Evolutionary conservation across 2,329 filamentous ascomycete species (phyloP), one percentile per base, ranked within the genome.

Genomic region (Diplodia scrobiculata): DNA sequence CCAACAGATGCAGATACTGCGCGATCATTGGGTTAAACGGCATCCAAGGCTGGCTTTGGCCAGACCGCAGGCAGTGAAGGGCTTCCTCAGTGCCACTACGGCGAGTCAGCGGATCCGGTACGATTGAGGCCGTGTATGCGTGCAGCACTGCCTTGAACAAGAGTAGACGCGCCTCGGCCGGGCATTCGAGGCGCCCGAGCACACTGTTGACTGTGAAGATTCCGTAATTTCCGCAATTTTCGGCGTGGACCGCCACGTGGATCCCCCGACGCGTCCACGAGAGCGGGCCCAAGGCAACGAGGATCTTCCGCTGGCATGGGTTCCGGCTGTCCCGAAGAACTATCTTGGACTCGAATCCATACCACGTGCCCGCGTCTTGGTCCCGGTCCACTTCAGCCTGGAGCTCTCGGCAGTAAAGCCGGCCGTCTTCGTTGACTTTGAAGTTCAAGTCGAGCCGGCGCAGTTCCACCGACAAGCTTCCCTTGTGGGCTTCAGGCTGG

Each of bases 61-160:
- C 84, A 0, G 85, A 84, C 2, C 73, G 70, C 0, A 89, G 74
- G 41, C 79, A 81, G 1, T 79, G 73, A 0, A 87, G 67, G 0
- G 86, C 82, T 72, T 89, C 86, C 70, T 90, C 87, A 0, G 81
- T 83, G 0, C 88, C 88, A 0, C 86, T 89, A 0, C 81, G 78
- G 0, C 80, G 75, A 0, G 87, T 89, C 0, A 90, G 77, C 0
- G 78, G 74, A 70, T 90, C 88, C 0, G 84, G 82, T 0, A 89
- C 38, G 0, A 82, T 70, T 32, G 83, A 85, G 0, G 87, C 87
- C 0, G 88, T 90, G 5, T 82, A 74, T 0, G 87, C 87, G 70
- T 91, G 88, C 0, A 87, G 73, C 4, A 82, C 73, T 0, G 86
- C 86, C 69, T 87, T 89, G 0, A 77, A 77, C 66, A 86, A 87